Percentiles rank a stretch among this genome's conserved stretches.
Conservation (phyloP, 1,284 basidiomycete species). For the Austroboletus niveus region DNA sequence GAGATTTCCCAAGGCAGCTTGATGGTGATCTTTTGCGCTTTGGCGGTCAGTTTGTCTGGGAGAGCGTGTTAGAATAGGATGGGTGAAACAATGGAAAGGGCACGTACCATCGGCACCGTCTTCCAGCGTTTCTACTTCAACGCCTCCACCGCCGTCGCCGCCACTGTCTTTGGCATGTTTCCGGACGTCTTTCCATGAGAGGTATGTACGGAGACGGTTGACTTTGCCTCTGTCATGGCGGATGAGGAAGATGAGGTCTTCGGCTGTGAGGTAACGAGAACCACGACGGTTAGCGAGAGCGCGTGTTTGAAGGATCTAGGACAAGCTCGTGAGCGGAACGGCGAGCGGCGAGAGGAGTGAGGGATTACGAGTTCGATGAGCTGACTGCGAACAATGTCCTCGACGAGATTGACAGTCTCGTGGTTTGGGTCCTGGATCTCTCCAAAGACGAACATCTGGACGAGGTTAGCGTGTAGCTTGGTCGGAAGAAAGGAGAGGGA, state of each 20-base stretch:
- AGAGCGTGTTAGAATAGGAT: background rate
- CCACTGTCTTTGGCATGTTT: conserved; percentile 92
- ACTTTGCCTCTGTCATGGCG: conserved; percentile 94
- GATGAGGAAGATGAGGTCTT: conserved; percentile 96
- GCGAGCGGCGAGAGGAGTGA: background rate
- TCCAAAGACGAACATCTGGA: conserved; percentile 94
- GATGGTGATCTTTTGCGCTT: conserved; percentile 91
- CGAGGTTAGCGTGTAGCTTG: background rate
- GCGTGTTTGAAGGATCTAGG: conserved; percentile 87
- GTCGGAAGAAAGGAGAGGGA: conserved; percentile 17
- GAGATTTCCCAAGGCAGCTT: conserved; percentile 96
- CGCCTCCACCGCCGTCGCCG: conserved; percentile 73
- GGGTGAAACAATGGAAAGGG: background rate
- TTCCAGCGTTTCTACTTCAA: conserved; percentile 76
- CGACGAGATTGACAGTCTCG: conserved; percentile 89
- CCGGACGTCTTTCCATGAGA: conserved; percentile 98
- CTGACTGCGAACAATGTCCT: conserved; percentile 94
- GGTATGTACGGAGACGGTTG: conserved; percentile 88
- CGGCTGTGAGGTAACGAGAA: conserved; percentile 83
- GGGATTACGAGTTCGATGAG: conserved; percentile 83
- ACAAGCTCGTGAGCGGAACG: background rate
- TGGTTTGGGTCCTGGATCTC: conserved; percentile 88
- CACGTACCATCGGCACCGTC: conserved; percentile 71
- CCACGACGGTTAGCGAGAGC: conserved; percentile 79
- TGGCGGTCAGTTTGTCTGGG: conserved; percentile 77